phyloP scores from a whole-genome alignment of 306 rosid species.

The Vigna reflexopilosa region DNA sequence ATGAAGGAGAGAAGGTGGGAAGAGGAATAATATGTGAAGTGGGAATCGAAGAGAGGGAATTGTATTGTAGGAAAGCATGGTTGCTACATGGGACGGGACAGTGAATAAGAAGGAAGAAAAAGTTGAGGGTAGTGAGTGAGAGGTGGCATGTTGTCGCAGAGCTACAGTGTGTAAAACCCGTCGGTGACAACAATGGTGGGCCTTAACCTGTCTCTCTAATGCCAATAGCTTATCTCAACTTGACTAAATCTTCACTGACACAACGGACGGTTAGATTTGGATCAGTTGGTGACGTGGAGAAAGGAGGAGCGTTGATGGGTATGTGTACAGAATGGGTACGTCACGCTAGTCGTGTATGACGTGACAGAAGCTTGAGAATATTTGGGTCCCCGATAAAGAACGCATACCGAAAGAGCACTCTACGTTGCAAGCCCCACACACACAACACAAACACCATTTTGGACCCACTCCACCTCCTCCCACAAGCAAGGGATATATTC shows the following conservation, averaged over 20 bases:
- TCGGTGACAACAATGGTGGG: constrained; percentile 70
- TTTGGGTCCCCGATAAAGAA: constrained; percentile 96
- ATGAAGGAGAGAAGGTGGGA: not conserved
- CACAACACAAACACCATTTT: constrained; percentile 25
- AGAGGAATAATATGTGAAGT: not conserved
- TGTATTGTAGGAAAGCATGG: not conserved
- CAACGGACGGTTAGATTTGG: constrained; percentile 52
- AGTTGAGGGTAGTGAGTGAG: constrained; percentile 33
- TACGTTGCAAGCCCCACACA: constrained; percentile 63
- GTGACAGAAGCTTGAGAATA: constrained; percentile 73
- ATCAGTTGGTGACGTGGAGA: constrained; percentile 1
- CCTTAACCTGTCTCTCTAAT: constrained; percentile 39
- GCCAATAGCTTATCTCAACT: constrained; percentile 18
- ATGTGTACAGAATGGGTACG: constrained; percentile 28
- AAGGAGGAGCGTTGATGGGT: constrained; percentile 45
- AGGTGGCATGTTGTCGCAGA: constrained; percentile 10
- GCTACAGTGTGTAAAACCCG: constrained; percentile 42
- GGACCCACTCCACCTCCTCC: constrained; percentile 59
- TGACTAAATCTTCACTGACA: constrained; percentile 29
- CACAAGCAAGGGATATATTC: constrained; percentile 96
- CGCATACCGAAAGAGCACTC: constrained; percentile 89
- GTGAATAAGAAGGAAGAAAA: constrained; percentile 74
- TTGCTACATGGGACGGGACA: constrained; percentile 50
- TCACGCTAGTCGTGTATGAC: constrained; percentile 23
- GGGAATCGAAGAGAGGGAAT: constrained; percentile 9